Evolutionary conservation across 163 green algal species (phyloP).

Genomic region (Scenedesmus sp.): DNA sequence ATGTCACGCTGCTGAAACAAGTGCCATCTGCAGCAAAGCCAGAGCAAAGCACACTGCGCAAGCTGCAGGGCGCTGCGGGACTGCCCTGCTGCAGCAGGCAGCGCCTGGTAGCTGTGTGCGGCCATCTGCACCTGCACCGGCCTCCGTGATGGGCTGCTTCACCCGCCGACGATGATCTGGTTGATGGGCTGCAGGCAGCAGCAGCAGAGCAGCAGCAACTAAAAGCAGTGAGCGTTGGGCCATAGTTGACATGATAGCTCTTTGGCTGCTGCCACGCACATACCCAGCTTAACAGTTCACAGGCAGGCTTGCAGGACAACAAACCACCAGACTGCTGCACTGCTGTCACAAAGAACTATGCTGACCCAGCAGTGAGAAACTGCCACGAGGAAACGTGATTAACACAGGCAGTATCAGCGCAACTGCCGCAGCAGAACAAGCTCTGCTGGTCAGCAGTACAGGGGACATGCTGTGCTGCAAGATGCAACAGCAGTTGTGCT

Average conservation of each 20-base stretch:
- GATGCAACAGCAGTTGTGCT: not conserved
- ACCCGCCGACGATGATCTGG: constrained; percentile 80
- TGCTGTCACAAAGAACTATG: not conserved
- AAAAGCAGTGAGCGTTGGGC: not conserved
- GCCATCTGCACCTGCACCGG: not conserved
- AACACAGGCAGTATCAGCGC: too few species aligned
- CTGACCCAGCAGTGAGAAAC: not conserved
- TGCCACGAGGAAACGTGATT: too few species aligned
- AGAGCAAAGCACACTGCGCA: not conserved
- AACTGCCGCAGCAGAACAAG: too few species aligned
- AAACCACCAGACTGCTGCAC: not conserved
- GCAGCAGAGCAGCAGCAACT: not conserved
- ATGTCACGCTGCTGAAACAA: not conserved
- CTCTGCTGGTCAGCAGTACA: not conserved
- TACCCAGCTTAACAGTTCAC: not conserved
- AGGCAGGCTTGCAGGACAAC: not conserved
- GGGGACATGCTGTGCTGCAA: not conserved
- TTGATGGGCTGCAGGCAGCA: constrained; percentile 86
- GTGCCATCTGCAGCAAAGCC: not conserved
- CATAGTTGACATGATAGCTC: not conserved
- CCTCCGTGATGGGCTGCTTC: not conserved
- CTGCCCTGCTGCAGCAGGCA: not conserved
- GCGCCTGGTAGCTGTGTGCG: not conserved
- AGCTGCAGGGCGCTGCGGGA: not conserved
- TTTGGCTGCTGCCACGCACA: not conserved